Percentiles rank a stretch among this genome's conserved stretches.
Conservation (phyloP, 805 yeast genomes). For the Nakazawaea ernobii region DNA sequence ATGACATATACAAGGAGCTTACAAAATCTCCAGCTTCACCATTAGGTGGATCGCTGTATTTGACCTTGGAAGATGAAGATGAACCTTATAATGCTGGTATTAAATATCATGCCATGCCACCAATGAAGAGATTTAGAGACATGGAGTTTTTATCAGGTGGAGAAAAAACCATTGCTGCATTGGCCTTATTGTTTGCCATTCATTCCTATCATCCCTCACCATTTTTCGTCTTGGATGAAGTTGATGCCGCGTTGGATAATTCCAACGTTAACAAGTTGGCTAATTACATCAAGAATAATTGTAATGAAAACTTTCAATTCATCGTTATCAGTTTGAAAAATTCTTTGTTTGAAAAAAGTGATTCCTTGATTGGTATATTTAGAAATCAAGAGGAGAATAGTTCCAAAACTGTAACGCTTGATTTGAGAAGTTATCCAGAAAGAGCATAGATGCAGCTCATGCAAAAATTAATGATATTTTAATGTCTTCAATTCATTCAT, state of each 20-base stretch:
- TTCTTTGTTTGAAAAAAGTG: constrained; percentile 80
- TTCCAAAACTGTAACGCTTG: constrained; percentile 68
- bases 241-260: constrained; percentile 96
- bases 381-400: constrained; percentile 71
- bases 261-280: constrained; percentile 84
- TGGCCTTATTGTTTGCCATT: constrained; percentile 85
- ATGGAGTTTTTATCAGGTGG: constrained; percentile 95
- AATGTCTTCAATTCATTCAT: neutral
- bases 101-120: constrained; percentile 93
- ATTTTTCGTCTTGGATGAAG: constrained; percentile 91
- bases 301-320: constrained; percentile 79
- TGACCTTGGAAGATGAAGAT: constrained; percentile 82
- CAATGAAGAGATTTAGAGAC: constrained; percentile 86
- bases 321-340: constrained; percentile 90
- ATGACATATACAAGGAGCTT: constrained; percentile 75
- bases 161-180: constrained; percentile 93
- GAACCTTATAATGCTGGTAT: constrained; percentile 84
- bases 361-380: constrained; percentile 88
- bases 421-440: constrained; percentile 56
- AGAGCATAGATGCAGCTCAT: too few species aligned
- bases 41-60: constrained; percentile 88
- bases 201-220: constrained; percentile 93
- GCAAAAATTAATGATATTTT: neutral
- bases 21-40: constrained; percentile 69
- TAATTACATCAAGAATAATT: constrained; percentile 69